phyloP scores from a whole-genome alignment of 2,329 filamentous ascomycete genomes.

The Phaeosphaeria sp. region DNA sequence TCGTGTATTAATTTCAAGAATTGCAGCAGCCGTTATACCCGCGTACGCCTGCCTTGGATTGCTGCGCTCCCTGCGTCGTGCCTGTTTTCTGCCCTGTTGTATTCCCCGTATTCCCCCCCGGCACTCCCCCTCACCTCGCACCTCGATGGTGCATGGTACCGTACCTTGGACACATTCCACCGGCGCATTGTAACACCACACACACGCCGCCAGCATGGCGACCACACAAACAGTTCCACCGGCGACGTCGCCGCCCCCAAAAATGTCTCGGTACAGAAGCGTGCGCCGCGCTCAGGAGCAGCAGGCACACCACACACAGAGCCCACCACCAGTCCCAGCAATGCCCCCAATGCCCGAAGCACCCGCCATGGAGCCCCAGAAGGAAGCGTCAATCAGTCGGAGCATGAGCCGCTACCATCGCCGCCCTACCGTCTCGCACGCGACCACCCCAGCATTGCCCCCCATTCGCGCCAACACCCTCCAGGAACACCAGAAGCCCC shows the following conservation, averaged over 20 bases:
- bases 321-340: slow-evolving; percentile 15
- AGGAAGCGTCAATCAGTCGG: slow-evolving; percentile 35
- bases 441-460: slow-evolving; percentile 31
- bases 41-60: slow-evolving; percentile 22
- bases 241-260: slow-evolving; percentile 41
- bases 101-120: slow-evolving; percentile 7
- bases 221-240: slow-evolving; percentile 34
- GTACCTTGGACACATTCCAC: slow-evolving; percentile 23
- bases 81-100: slow-evolving; percentile 2
- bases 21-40: slow-evolving; percentile 26
- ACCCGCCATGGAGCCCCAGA: slow-evolving; percentile 27
- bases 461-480: slow-evolving; percentile 32
- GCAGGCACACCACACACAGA: slow-evolving; percentile 23
- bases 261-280: slow-evolving; percentile 66
- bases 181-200: slow-evolving; percentile 27
- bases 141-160: slow-evolving; percentile 26
- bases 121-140: slow-evolving; percentile 5
- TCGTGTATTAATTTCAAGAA: slow-evolving; percentile 17
- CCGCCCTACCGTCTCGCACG: slow-evolving; percentile 36
- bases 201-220: slow-evolving; percentile 37
- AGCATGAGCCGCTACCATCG: slow-evolving; percentile 53
- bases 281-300: slow-evolving; percentile 57
- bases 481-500: slow-evolving; percentile 14
- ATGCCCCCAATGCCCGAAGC: slow-evolving; percentile 35
- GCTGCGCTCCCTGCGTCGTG: slow-evolving; percentile 11